Evolutionary conservation across 2,329 filamentous ascomycete species (phyloP).

Genomic region (Aspergillus sp.): DNA sequence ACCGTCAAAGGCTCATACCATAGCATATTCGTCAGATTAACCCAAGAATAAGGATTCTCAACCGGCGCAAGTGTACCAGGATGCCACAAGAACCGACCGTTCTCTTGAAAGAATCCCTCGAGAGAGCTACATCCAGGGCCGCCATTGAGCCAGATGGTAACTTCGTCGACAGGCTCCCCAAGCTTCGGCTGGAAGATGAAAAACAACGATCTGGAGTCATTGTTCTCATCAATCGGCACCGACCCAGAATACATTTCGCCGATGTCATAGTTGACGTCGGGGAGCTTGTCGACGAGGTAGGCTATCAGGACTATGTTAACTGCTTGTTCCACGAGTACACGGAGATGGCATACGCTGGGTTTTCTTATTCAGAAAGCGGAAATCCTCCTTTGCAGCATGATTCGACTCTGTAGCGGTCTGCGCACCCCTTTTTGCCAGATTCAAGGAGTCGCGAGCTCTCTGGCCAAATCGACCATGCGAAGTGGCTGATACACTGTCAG

Average conservation of each 20-base stretch:
- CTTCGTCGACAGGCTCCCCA: constrained; percentile 44
- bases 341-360: constrained; percentile 25
- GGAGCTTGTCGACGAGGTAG: constrained; percentile 65
- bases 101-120: constrained; percentile 72
- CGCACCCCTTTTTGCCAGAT: constrained; percentile 21
- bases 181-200: constrained; percentile 52
- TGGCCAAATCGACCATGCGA: constrained; percentile 28
- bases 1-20: constrained; percentile 51
- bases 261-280: constrained; percentile 69
- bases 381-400: constrained; percentile 19
- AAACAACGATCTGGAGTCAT: constrained; percentile 46
- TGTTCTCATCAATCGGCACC: constrained; percentile 54
- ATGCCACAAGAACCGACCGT: constrained; percentile 72
- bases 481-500: constrained; percentile 19
- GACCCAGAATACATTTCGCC: constrained; percentile 52
- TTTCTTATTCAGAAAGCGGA: constrained; percentile 26
- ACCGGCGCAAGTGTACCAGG: constrained; percentile 67
- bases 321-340: neutral
- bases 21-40: constrained; percentile 72
- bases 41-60: constrained; percentile 71
- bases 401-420: constrained; percentile 15
- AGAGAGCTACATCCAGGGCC: constrained; percentile 60
- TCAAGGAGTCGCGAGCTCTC: constrained; percentile 23
- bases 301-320: constrained; percentile 39
- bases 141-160: constrained; percentile 52